Evolutionary conservation across 495 filamentous ascomycete species (phyloP), one percentile per base, ranked within the genome.

Genomic region (Lepraria neglecta): DNA sequence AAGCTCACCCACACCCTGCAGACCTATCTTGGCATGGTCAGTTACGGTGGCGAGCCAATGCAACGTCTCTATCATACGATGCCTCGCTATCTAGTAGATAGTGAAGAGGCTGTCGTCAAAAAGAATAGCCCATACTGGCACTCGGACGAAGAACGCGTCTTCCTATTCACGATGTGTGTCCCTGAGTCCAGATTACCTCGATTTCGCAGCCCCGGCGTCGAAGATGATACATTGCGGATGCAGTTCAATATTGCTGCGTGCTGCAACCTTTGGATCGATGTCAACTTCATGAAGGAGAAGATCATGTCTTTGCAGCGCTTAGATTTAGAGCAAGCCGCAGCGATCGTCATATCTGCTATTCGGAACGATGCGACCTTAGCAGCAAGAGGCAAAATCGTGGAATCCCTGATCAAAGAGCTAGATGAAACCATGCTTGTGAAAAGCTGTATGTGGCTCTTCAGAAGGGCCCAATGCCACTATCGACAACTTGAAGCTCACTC

Each of bases 271-370:
- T 21, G 24, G 3, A 19, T 33, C 28, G 40, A 46, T n/a, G 43
- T 19, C 6, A 11, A 19, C 10, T 61, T 61, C 50, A 61, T 61
- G 59, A 61, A 46, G 30, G 30, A 21, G 4, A 42, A 61, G 11
- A 54, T 53, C 4, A 2, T 1, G 15, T 15, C 31, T n/a, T 43
- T 14, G 19, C 43, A 33, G 2, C 59, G 50, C 9, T 10, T 61
- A 33, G 59, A 61, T 35, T 30, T 61, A 1, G 59, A 61, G 40
- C 50, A 61, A 55, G 59, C 59, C 15, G 59, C 48, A 4, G 59
- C 50, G 2, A 48, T 61, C 12, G 50, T 61, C 15, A 53, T 61
- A 42, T 61, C 50, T 24, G 59, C 47, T 5, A 45, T 61, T 28
- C 15, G 31, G 7, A 61, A 61, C 40, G 59, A 61, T 27, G 14